Base-by-base conservation (phyloP, 2,329 filamentous ascomycete genomes). In the Claviceps sp. region DNA sequence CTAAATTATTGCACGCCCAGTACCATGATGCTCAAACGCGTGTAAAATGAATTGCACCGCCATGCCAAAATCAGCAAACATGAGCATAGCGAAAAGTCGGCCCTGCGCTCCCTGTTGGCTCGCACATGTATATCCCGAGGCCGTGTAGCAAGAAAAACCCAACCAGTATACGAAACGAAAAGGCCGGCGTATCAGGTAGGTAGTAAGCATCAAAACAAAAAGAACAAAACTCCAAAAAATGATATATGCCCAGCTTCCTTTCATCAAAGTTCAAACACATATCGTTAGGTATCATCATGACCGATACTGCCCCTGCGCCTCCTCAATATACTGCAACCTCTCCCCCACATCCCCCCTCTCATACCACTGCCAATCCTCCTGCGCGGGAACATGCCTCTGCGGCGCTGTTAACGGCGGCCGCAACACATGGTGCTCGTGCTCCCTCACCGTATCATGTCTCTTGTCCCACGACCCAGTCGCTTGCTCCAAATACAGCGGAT, bases 311-410 rank as follows among this genome's bases (percentile, higher is more conserved):
- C 58, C 58, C 57, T 59, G 57, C 37, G 56, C 57, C 57, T 59
- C 57, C 39, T 56, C 57, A 42, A 59, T 54, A 53, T 59, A 56
- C 13, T 56, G 53, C 48, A 55, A 57, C 40, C 55, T 58, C 47
- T 64, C 57, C 26, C 59, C 60, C 51, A 67, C 64, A 22, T 65
- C 64, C 51, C 69, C 66, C 41, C 59, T 62, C 52, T 62, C 61
- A 50, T 65, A 60, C 62, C 66, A 66, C 47, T 67, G 62, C 67
- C 67, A 67, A 6, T 58, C 61, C 11, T 61, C 59, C 34, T 57
- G 57, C 44, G 30, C 30, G 3, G 50, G 50, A 50, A 56, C 45
- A 46, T 50, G 22, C 51, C 52, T 44, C 43, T 48, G 48, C 16
- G 13, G 19, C 7, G n/a, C 16, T 19, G 48, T 37, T 34, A 45